Evolutionary conservation across 257 asterid species (phyloP).

Genomic region (Fraxinus pennsylvanica): DNA sequence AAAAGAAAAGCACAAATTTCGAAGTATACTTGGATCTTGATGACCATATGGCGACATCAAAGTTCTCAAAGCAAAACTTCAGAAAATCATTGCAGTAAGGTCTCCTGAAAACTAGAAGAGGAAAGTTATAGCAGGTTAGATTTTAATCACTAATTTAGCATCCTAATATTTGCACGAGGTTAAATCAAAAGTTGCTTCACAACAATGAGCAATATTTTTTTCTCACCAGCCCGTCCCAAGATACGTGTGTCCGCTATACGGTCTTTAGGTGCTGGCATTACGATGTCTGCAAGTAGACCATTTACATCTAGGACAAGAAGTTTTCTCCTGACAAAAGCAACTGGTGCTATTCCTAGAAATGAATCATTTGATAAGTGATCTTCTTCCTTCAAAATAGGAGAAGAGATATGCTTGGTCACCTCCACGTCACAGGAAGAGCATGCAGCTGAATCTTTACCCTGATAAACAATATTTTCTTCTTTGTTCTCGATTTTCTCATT

Average conservation of each 20-base stretch:
- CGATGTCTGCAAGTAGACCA: conserved; percentile 82
- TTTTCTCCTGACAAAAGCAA: conserved; percentile 44
- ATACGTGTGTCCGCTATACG: conserved; percentile 45
- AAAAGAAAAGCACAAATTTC: conserved; percentile 16
- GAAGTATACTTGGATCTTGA: conserved; percentile 70
- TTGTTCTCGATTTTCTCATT: conserved; percentile 20
- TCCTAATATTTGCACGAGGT: not conserved
- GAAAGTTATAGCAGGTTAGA: conserved; percentile 23
- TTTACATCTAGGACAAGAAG: conserved; percentile 91
- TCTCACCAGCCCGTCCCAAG: conserved; percentile 76
- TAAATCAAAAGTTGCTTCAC: not conserved
- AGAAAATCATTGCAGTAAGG: conserved; percentile 80
- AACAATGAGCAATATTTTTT: conserved; percentile 10
- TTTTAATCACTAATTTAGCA: conserved; percentile 11
- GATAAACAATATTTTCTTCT: conserved; percentile 23
- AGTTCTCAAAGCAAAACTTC: conserved; percentile 77
- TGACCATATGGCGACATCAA: conserved; percentile 86
- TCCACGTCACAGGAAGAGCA: conserved; percentile 20
- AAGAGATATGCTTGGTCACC: conserved; percentile 21
- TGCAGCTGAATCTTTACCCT: conserved; percentile 31
- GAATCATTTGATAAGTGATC: conserved; percentile 23
- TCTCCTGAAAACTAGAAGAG: conserved; percentile 73
- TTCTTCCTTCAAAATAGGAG: conserved; percentile 26
- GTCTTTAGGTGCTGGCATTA: conserved; percentile 69
- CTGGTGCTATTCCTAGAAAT: conserved; percentile 24